Conservation (phyloP, 2,329 filamentous ascomycete species). For the Epichloe uncinata region DNA sequence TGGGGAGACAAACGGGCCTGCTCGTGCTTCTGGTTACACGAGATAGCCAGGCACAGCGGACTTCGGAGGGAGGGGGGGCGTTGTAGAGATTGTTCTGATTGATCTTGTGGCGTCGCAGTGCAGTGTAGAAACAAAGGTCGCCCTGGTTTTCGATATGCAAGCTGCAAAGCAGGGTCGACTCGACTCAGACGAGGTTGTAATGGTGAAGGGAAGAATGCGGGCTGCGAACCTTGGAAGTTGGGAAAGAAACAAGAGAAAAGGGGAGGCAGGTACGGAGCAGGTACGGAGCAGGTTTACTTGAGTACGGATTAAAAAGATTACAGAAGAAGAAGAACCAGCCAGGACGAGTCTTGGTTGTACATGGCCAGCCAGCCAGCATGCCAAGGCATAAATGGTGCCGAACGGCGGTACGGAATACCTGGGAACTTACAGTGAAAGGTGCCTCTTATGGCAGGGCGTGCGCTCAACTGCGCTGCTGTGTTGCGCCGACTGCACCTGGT, state of each 20-base stretch:
- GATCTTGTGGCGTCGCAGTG: neutral
- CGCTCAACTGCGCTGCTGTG: too few species aligned
- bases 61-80: neutral
- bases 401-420: neutral
- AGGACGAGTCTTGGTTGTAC: neutral
- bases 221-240: neutral
- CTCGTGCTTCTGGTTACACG: slow-evolving; percentile 5
- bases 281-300: neutral
- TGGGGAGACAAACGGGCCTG: slow-evolving; percentile 1
- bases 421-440: too few species aligned
- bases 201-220: neutral
- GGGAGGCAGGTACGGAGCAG: neutral
- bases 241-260: neutral
- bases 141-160: neutral
- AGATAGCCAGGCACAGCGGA: neutral
- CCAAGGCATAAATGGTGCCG: too few species aligned
- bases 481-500: too few species aligned
- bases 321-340: neutral
- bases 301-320: too few species aligned
- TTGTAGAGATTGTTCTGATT: neutral
- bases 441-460: neutral
- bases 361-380: too few species aligned
- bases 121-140: neutral
- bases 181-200: neutral
- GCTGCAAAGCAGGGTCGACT: neutral